Conservation (phyloP, 441 rosid species). For the Populus trichocarpa region DNA sequence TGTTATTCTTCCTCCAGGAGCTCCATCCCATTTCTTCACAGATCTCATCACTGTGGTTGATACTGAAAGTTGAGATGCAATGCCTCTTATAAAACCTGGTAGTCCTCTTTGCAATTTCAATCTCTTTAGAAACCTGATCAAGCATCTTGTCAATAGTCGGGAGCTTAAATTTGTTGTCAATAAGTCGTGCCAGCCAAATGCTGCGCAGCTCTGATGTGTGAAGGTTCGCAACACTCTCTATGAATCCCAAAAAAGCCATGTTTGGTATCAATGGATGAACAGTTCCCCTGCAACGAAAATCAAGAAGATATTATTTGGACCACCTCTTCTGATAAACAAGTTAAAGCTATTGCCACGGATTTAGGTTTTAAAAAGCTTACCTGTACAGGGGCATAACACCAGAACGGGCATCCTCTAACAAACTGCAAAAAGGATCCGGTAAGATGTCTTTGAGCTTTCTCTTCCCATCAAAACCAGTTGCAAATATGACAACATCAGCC, state of each 20-base stretch:
- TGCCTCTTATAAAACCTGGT: conserved; percentile 75
- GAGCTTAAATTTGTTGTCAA: conserved; percentile 57
- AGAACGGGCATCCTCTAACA: conserved; percentile 46
- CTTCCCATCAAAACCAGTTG: conserved; percentile 85
- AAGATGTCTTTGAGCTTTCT: conserved; percentile 66
- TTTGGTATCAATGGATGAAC: conserved; percentile 86
- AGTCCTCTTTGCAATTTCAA: conserved; percentile 52
- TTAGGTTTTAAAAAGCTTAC: conserved; percentile 22
- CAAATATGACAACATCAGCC: conserved; percentile 80
- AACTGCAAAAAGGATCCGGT: conserved; percentile 67
- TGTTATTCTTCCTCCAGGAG: conserved; percentile 61
- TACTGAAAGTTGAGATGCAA: conserved; percentile 85
- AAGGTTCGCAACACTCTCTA: conserved; percentile 72
- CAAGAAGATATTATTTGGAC: neutral
- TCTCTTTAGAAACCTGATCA: conserved; percentile 46
- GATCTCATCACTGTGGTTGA: conserved; percentile 75
- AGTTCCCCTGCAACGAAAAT: conserved; percentile 59
- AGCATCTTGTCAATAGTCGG: conserved; percentile 64
- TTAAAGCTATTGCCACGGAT: neutral
- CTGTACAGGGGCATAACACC: conserved; percentile 79
- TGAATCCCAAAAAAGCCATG: conserved; percentile 82
- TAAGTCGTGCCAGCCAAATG: conserved; percentile 60
- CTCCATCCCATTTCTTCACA: conserved; percentile 85
- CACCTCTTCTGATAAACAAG: neutral
- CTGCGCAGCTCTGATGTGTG: conserved; percentile 78